Base-by-base conservation (phyloP, 352 stramenopile species). In the Phytophthora chlamydospora region DNA sequence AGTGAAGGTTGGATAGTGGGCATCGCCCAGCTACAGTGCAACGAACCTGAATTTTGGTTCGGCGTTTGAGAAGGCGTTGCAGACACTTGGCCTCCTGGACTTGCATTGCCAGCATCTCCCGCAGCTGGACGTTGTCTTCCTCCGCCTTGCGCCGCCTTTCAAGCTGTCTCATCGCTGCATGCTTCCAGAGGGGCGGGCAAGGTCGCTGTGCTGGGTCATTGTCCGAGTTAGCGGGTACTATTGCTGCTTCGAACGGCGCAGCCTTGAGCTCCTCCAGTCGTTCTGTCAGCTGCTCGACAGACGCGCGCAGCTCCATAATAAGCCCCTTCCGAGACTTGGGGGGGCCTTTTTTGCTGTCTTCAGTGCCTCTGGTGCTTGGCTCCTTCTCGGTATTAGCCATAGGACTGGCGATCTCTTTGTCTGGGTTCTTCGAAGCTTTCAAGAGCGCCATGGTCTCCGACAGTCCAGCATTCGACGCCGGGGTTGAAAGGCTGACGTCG, bases 31-130 rank as follows among this genome's bases (percentile, higher is more conserved):
- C n/a, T n/a, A n/a, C n/a, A n/a, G n/a, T n/a, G n/a, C n/a, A n/a
- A 54, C 35, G 19, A 59, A 73, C 55, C 41, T 74, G 52, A 44
- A 64, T 68, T 47, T 68, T 70, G 0, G 46, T 58, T 31, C 65
- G 67, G 0, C 67, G 67, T 21, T 66, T 69, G 10, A 75, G 46
- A 39, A 68, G 68, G 10, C 67, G 62, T 35, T 71, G 62, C 19
- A 75, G 47, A 27, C 66, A 71, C 51, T 64, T 75, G 13, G 61
- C 51, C 3, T 65, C 40, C 19, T 64, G 55, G 17, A 68, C 42
- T 44, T 77, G 68, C 34, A 66, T 33, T 6, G 66, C 65, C 5
- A 77, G 16, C 34, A 71, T 64, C 1, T 60, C 38, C 7, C 58
- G 60, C 3, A 77, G 35, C 8, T 29, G 41, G 5, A 44, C 41